Base-by-base conservation (phyloP, 306 rosid genomes). In the barrel medic (Medicago truncatula) region DNA sequence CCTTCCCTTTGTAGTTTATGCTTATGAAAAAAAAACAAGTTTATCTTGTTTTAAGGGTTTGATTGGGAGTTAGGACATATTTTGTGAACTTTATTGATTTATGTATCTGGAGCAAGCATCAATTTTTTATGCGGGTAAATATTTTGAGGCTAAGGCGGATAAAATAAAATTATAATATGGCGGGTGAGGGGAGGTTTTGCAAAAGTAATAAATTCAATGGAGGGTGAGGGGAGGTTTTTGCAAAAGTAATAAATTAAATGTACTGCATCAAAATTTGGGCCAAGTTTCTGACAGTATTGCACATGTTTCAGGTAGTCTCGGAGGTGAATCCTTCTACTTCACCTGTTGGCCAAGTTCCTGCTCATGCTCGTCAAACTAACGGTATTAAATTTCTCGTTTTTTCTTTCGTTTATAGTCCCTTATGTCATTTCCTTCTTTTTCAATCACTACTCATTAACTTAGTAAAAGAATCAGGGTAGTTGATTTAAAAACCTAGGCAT, bases 261-360 rank as follows among this genome's bases (percentile, higher is more conserved):
- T 38, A 5, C 31, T 54, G 9, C n/a, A 77, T 11, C 69, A 25
- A 54, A 75, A 46, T 9, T 1, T 71, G 50, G 62, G 53, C 18
- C 21, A 23, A 16, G 56, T 61, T 70, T 81, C 58, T 83, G 70
- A 86, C 68, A 20, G 50, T 50, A 40, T 41, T 62, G 12, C 11
- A 3, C 49, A 14, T 61, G 18, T 81, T 79, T 82, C 89, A 95
- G 99, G 84, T 92, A 49, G 74, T 90, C 82, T 34, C 86, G 81
- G 91, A 81, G 80, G 93, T 71, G 82, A 87, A 74, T 70, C 78
- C 97, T 46, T 61, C 84, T n/a, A 36, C 75, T 67, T 44, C 78
- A 0, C 38, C 74, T 46, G 78, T 9, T 67, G 90, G 75, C 36
- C 88, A 83, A 28, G 80, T 81, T 71, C 77, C 79, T 21, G 41